phyloP scores from a whole-genome alignment of 495 filamentous ascomycete genomes.

The Hyaloscypha finlandica region DNA sequence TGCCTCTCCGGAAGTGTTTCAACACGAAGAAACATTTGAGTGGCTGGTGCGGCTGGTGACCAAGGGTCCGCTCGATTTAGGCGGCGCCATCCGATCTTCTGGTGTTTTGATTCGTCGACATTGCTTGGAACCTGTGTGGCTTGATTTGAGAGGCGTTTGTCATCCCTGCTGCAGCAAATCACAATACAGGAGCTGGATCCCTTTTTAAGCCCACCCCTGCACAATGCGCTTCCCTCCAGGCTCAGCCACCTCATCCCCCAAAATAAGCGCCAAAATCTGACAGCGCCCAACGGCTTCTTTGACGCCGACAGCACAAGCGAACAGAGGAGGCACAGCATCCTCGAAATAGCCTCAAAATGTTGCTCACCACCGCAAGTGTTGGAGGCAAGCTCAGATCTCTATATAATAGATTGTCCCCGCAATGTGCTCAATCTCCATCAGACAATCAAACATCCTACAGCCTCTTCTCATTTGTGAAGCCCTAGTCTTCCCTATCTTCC shows the following conservation, averaged over 20 bases:
- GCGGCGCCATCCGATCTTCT: neutral
- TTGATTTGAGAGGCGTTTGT: neutral
- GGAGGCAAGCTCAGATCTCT: neutral
- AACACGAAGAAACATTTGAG: neutral
- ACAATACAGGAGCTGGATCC: neutral
- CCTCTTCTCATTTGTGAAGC: constrained; percentile 23
- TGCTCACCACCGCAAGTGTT: neutral
- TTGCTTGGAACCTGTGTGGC: neutral
- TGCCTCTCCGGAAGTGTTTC: neutral
- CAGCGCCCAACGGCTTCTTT: neutral
- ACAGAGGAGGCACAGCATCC: neutral
- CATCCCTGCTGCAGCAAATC: neutral
- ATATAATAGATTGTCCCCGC: constrained; percentile 11
- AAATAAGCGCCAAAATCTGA: neutral
- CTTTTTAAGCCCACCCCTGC: neutral
- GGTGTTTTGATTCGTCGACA: neutral
- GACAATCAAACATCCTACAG: constrained; percentile 26
- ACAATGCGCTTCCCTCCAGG: neutral
- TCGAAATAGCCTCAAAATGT: neutral
- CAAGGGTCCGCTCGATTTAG: neutral
- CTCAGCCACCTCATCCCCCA: neutral
- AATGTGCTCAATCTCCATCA: constrained; percentile 20
- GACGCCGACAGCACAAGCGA: neutral
- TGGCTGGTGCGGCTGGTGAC: neutral
- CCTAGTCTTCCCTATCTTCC: constrained; percentile 16